Conservation (phyloP, 2,329 filamentous ascomycete species). For the Scedosporium dehoogii region DNA sequence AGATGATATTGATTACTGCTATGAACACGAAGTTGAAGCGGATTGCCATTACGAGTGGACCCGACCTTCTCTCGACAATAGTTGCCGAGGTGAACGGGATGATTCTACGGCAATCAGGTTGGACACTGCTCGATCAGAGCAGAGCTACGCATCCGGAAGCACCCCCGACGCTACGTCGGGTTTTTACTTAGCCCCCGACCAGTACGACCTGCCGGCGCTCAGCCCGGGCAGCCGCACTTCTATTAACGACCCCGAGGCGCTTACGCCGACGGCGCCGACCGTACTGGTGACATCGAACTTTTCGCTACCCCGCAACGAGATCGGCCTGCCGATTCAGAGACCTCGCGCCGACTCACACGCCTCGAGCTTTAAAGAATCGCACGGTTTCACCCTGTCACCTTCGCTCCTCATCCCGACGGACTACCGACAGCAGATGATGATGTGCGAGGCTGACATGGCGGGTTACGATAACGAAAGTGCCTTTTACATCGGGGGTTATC, state of each 20-base stretch:
- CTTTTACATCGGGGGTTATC: slow-evolving; percentile 13
- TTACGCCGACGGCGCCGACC: slow-evolving; percentile 30
- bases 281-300: slow-evolving; percentile 36
- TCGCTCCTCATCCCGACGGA: slow-evolving; percentile 53
- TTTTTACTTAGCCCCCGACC: slow-evolving; percentile 1
- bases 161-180: slow-evolving; percentile 3
- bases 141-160: neutral
- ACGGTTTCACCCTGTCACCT: slow-evolving; percentile 50
- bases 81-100: slow-evolving; percentile 13
- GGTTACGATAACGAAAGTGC: slow-evolving; percentile 9
- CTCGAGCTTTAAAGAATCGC: slow-evolving; percentile 47
- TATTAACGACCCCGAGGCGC: slow-evolving; percentile 27
- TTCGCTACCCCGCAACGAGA: slow-evolving; percentile 34
- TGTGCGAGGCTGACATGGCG: slow-evolving; percentile 16
- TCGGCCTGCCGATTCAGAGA: slow-evolving; percentile 16
- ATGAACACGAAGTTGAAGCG: slow-evolving; percentile 58
- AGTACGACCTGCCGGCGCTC: slow-evolving; percentile 12
- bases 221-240: slow-evolving; percentile 17
- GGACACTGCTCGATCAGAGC: slow-evolving; percentile 1
- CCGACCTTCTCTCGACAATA: slow-evolving; percentile 39
- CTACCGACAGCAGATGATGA: slow-evolving; percentile 43
- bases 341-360: slow-evolving; percentile 31
- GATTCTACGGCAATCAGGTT: slow-evolving; percentile 8
- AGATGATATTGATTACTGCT: slow-evolving; percentile 61
- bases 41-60: slow-evolving; percentile 60